Evolutionary conservation across 305 asterid species (phyloP).

Genomic region (Withania somnifera): DNA sequence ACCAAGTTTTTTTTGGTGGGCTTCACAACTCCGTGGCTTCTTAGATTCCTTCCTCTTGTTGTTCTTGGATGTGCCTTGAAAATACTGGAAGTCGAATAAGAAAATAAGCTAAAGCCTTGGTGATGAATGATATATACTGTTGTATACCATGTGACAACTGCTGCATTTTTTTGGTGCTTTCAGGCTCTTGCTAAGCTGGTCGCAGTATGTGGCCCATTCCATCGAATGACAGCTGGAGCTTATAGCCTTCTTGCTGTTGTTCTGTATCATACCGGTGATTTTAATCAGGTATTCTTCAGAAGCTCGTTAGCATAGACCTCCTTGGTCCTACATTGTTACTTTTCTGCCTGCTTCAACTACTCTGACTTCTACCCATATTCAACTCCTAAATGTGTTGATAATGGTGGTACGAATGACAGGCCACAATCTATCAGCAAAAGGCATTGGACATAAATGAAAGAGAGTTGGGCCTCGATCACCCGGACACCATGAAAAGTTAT

Average conservation of each 20-base stretch:
- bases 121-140: background rate
- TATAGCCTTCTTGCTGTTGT: slow-evolving; percentile 99
- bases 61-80: background rate
- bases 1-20: background rate
- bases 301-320: background rate
- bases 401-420: slow-evolving; percentile 35
- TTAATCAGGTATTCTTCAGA: slow-evolving; percentile 66
- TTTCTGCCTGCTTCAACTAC: background rate
- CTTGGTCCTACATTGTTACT: background rate
- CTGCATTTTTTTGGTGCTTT: slow-evolving; percentile 12
- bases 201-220: slow-evolving; percentile 95
- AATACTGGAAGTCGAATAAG: background rate
- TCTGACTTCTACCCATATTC: background rate
- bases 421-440: slow-evolving; percentile 96
- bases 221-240: slow-evolving; percentile 98
- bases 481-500: slow-evolving; percentile 97
- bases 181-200: slow-evolving; percentile 98
- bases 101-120: background rate
- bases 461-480: slow-evolving; percentile 97
- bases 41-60: background rate
- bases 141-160: background rate
- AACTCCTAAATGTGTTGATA: slow-evolving; percentile 1
- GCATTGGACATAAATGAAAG: slow-evolving; percentile 97
- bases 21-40: background rate
- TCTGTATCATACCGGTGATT: slow-evolving; percentile 96